Percentiles rank a stretch among this genome's conserved stretches.
Evolutionary conservation across 129 eudicot genomes (phyloP).

Genomic region (Logfia minima): DNA sequence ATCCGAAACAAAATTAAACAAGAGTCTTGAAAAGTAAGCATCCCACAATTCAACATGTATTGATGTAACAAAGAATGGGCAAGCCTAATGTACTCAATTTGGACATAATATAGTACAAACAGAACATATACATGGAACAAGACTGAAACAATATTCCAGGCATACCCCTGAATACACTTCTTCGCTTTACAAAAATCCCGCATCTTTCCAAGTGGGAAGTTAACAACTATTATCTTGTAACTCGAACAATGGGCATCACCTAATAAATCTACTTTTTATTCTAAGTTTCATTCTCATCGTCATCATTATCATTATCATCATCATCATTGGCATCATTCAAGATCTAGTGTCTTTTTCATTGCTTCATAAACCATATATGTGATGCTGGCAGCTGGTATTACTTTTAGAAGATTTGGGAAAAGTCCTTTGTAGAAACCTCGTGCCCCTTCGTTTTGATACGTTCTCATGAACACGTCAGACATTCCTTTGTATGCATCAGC

Average conservation of each 20-base stretch:
- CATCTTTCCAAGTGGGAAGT: constrained; percentile 30
- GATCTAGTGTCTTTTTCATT: constrained; percentile 88
- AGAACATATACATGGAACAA: constrained; percentile 33
- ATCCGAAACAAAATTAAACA: background rate
- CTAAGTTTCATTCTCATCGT: constrained; percentile 22
- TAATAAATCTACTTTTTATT: constrained; percentile 26
- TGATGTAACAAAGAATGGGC: constrained; percentile 38
- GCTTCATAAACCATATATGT: constrained; percentile 89
- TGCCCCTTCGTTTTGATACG: constrained; percentile 66
- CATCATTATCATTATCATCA: constrained; percentile 16
- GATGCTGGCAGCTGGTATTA: constrained; percentile 95
- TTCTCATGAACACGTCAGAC: constrained; percentile 77
- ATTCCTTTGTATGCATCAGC: constrained; percentile 55
- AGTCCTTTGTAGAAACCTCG: constrained; percentile 96
- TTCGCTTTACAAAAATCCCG: constrained; percentile 30
- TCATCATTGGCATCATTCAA: constrained; percentile 45
- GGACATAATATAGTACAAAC: constrained; percentile 17
- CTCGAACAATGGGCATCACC: constrained; percentile 27
- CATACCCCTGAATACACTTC: constrained; percentile 10
- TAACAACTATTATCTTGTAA: constrained; percentile 25
- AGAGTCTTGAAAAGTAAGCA: background rate
- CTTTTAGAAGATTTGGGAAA: constrained; percentile 92
- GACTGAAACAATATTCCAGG: constrained; percentile 10
- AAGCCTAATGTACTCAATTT: constrained; percentile 27
- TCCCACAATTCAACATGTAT: constrained; percentile 30